Conservation (phyloP, 176 grass and related monocot species). For the Canna indica region DNA sequence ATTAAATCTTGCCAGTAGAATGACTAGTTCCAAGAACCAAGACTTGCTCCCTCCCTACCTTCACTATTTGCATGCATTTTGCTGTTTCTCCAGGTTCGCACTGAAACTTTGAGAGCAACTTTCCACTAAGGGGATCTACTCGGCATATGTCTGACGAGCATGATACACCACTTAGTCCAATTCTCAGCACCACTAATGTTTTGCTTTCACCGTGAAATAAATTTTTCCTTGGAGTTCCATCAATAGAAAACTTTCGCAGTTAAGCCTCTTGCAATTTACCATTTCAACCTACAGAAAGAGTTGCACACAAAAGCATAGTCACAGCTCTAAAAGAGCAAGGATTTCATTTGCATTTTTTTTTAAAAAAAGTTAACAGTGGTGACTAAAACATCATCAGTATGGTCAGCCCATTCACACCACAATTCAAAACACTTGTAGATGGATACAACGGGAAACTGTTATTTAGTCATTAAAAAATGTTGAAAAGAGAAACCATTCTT, state of each 20-base stretch:
- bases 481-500: not conserved
- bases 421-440: not conserved
- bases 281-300: constrained; percentile 77
- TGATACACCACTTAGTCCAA: constrained; percentile 46
- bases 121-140: constrained; percentile 73
- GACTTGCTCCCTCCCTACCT: constrained; percentile 70
- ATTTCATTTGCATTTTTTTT: too few relatives aligned
- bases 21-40: constrained; percentile 84
- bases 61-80: constrained; percentile 90
- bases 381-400: not conserved
- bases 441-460: not conserved
- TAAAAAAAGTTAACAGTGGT: not conserved
- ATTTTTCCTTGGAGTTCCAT: constrained; percentile 85
- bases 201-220: constrained; percentile 83
- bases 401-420: not conserved
- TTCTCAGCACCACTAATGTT: constrained; percentile 75
- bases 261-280: constrained; percentile 83
- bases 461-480: not conserved
- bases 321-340: not conserved
- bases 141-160: constrained; percentile 85
- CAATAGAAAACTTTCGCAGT: constrained; percentile 76
- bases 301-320: not conserved
- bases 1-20: constrained; percentile 58
- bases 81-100: constrained; percentile 88
- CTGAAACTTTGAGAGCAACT: constrained; percentile 78